Percentiles rank a stretch among this genome's conserved stretches.
phyloP scores from a whole-genome alignment of 2,329 filamentous ascomycete species.

The Fusarium sulawesiense region DNA sequence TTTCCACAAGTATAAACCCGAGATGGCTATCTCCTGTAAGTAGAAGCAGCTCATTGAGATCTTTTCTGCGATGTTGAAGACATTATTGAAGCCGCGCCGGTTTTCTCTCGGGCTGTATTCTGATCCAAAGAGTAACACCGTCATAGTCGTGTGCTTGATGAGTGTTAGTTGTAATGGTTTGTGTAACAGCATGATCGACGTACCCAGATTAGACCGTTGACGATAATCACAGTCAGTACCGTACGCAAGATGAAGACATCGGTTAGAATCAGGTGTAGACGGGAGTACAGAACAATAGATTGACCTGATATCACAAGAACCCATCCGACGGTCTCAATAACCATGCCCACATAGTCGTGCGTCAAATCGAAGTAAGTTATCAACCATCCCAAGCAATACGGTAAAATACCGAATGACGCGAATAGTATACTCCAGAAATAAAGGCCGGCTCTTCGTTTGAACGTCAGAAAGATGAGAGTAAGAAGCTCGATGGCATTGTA shows the following conservation, averaged over 20 bases:
- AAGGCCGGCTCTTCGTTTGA: constrained; percentile 47
- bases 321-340: constrained; percentile 34
- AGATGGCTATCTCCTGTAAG: constrained; percentile 22
- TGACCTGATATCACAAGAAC: constrained; percentile 22
- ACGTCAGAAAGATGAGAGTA: constrained; percentile 49
- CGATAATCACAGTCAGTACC: constrained; percentile 19
- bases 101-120: constrained; percentile 6
- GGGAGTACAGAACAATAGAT: constrained; percentile 28
- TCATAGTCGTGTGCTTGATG: constrained; percentile 60
- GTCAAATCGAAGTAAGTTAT: constrained; percentile 52
- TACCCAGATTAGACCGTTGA: constrained; percentile 54
- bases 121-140: constrained; percentile 49
- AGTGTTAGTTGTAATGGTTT: not conserved
- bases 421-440: constrained; percentile 55
- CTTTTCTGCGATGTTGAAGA: constrained; percentile 49
- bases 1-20: constrained; percentile 26
- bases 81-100: constrained; percentile 6
- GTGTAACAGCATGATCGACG: rapidly evolving
- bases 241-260: not conserved
- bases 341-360: constrained; percentile 18
- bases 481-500: constrained; percentile 50
- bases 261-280: constrained; percentile 13
- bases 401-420: constrained; percentile 48
- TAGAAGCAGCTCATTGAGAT: constrained; percentile 22
- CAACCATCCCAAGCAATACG: constrained; percentile 58